Evolutionary conservation across 495 filamentous ascomycete species (phyloP).

Genomic region (Lepraria neglecta): DNA sequence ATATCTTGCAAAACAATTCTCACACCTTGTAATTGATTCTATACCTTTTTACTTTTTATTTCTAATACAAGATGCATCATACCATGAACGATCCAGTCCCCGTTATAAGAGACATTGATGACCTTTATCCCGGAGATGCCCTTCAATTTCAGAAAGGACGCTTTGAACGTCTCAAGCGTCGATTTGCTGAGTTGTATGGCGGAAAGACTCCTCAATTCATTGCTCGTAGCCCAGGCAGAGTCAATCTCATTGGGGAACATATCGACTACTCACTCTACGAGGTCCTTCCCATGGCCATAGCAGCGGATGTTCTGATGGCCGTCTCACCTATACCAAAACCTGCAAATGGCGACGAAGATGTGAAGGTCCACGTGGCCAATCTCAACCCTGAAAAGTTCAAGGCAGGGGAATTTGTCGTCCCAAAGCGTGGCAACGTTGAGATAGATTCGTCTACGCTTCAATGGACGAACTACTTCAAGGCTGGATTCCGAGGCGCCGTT

Average conservation of each 20-base stretch:
- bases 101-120: slow-evolving; percentile 50
- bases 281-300: slow-evolving; percentile 91
- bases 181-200: slow-evolving; percentile 69
- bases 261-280: slow-evolving; percentile 98
- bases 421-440: slow-evolving; percentile 59
- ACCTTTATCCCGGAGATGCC: slow-evolving; percentile 64
- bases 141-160: slow-evolving; percentile 51
- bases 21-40: no score
- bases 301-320: slow-evolving; percentile 81
- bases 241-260: slow-evolving; percentile 99
- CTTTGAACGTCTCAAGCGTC: slow-evolving; percentile 64
- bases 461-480: slow-evolving; percentile 98
- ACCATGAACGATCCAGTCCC: slow-evolving; percentile 56
- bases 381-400: slow-evolving; percentile 71
- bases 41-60: no score
- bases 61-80: not conserved
- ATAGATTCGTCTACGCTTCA: slow-evolving; percentile 80
- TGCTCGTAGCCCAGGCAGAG: slow-evolving; percentile 81
- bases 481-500: slow-evolving; percentile 74
- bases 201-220: slow-evolving; percentile 67
- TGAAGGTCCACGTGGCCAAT: slow-evolving; percentile 66
- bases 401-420: slow-evolving; percentile 65
- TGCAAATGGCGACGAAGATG: slow-evolving; percentile 28
- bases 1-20: no score
- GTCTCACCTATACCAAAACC: slow-evolving; percentile 38